Evolutionary conservation across 306 rosid genomes (phyloP).

Genomic region (Cucumis melo): DNA sequence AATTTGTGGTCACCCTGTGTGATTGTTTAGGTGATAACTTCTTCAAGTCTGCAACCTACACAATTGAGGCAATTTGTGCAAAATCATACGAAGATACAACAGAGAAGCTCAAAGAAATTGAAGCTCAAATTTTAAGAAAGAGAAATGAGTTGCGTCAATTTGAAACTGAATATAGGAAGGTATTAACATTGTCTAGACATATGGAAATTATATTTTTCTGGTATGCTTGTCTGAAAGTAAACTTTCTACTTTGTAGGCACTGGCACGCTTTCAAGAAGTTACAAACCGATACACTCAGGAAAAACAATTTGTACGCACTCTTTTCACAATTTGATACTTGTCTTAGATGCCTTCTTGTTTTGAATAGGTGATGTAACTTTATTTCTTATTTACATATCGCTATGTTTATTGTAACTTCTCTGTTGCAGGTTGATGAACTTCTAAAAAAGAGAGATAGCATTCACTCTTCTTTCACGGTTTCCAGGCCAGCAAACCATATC

Average conservation of each 20-base stretch:
- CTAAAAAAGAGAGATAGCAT: conserved; percentile 76
- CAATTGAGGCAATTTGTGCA: conserved; percentile 78
- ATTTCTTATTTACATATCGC: neutral
- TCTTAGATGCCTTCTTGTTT: neutral
- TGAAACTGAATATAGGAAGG: conserved; percentile 87
- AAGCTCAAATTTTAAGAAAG: conserved; percentile 86
- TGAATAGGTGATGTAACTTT: neutral
- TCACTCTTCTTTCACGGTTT: conserved; percentile 66
- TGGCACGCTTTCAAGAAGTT: conserved; percentile 91
- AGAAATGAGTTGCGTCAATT: conserved; percentile 94
- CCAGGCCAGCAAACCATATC: conserved; percentile 18
- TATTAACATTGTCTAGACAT: conserved; percentile 11
- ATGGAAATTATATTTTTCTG: conserved; percentile 8
- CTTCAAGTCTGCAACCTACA: conserved; percentile 89
- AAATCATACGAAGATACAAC: conserved; percentile 68
- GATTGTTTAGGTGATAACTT: conserved; percentile 76
- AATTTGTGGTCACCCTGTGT: conserved; percentile 9
- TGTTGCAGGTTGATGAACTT: conserved; percentile 82
- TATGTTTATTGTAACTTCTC: neutral
- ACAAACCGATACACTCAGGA: conserved; percentile 77
- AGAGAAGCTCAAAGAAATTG: conserved; percentile 63
- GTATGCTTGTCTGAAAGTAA: neutral
- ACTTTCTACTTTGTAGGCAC: conserved; percentile 45
- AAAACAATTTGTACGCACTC: conserved; percentile 62
- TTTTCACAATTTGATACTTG: neutral